Evolutionary conservation across 768 basidiomycete genomes (phyloP), one percentile per base, ranked within the genome.

Genomic region (Termitomyces sp.): DNA sequence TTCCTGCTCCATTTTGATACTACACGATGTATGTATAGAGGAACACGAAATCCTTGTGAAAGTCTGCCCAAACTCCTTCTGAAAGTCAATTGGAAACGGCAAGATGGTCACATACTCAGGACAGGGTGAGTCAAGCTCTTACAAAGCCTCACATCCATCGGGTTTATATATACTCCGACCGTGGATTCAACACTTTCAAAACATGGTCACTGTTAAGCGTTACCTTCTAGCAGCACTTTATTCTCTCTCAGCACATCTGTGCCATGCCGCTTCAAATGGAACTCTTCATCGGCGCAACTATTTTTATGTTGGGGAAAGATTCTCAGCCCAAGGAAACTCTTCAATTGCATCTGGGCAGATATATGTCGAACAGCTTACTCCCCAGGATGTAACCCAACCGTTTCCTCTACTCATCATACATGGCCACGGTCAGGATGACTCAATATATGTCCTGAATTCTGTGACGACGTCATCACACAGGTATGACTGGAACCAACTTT

Each of bases 401-500:
- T 64, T 72, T 36, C 81, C 81, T 4, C 51, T 83, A 33, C 61
- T 83, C 13, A 66, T 83, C 50, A 77, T 83, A 22, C 80, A 77
- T 47, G 81, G 81, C 24, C 72, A 73, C 54, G 80, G 74, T 75
- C 30, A 54, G 64, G 6, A 30, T 28, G 13, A 12, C 42, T 6
- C 16, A 28, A 35, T 18, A 52, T n/a, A 22, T 57, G 16, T 12
- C 6, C 7, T 52, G 20, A 12, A 53, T 24, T 20, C 45, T 38
- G 18, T 13, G 28, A 32, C 42, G 35, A 57, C 12, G 22, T 46
- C 42, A 58, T 35, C 20, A 20, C 22, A 20, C n/a, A 75, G 74
- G 76, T 24, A 80, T 81, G 80, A 80, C 80, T 7, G 81, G 79
- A 42, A 75, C 78, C 16, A 79, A 72, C 54, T 79, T 81, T 64